Evolutionary conservation across 2,329 filamentous ascomycete genomes (phyloP).

Genomic region (Diplodia mutila): DNA sequence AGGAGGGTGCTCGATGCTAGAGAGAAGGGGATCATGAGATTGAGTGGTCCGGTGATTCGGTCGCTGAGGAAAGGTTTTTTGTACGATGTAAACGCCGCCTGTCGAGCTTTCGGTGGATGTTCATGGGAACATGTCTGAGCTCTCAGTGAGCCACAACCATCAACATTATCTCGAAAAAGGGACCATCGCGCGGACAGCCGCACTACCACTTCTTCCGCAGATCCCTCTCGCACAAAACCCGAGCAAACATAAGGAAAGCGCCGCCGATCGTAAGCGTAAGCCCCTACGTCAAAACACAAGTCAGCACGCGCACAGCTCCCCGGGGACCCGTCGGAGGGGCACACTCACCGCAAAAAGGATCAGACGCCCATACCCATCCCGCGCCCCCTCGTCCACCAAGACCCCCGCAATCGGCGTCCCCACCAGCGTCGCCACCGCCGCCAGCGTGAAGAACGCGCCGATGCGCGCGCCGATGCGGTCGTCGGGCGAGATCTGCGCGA

Average conservation of each 20-base stretch:
- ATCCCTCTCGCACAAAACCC: neutral
- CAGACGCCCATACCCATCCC: neutral
- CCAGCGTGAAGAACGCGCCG: conserved; percentile 23
- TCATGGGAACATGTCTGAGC: no score
- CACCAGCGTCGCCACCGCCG: conserved; percentile 23
- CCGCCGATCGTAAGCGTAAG: neutral
- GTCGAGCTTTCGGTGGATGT: no score
- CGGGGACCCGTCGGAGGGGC: no score
- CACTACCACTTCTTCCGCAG: neutral
- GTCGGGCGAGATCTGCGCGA: conserved; percentile 25
- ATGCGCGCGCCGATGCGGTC: conserved; percentile 24
- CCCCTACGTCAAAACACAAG: neutral
- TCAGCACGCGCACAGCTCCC: neutral
- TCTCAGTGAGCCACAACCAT: no score
- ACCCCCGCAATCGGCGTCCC: conserved; percentile 23
- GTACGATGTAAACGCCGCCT: no score
- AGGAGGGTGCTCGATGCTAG: no score
- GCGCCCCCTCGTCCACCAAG: neutral
- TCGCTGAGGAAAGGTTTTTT: no score
- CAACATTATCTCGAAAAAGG: no score
- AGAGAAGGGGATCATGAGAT: no score
- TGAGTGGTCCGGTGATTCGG: no score
- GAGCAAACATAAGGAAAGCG: neutral
- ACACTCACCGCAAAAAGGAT: neutral
- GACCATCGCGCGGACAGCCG: no score